Evolutionary conservation across 2,329 filamentous ascomycete species (phyloP).

Genomic region (Bipolaris oryzae): DNA sequence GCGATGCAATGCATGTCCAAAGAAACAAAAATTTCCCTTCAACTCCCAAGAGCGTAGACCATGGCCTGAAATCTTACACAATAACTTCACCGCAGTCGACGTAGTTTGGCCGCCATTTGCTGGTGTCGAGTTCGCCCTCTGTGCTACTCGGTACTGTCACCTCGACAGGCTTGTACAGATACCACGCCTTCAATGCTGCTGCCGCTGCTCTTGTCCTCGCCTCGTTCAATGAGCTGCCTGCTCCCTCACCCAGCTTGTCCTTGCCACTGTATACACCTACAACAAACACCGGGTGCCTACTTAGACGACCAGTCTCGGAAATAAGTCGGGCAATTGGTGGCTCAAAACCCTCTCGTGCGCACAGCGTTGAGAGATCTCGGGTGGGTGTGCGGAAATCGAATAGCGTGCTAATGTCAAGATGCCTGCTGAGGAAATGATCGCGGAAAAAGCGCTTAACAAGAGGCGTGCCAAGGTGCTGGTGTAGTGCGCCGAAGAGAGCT

Average conservation of each 20-base stretch:
- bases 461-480: conserved; percentile 80
- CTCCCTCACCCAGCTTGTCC: conserved; percentile 92
- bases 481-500: conserved; percentile 82
- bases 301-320: conserved; percentile 86
- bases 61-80: conserved; percentile 36
- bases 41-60: conserved; percentile 30
- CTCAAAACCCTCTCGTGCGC: conserved; percentile 87
- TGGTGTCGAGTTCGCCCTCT: conserved; percentile 43
- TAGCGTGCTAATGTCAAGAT: conserved; percentile 75
- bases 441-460: conserved; percentile 82
- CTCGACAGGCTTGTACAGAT: conserved; percentile 81
- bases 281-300: conserved; percentile 85
- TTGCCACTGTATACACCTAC: conserved; percentile 91
- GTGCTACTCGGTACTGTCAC: conserved; percentile 59
- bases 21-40: conserved; percentile 4
- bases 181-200: conserved; percentile 90
- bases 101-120: conserved; percentile 60
- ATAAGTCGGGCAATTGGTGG: conserved; percentile 83
- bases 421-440: conserved; percentile 80
- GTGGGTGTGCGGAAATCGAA: conserved; percentile 87
- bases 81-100: conserved; percentile 65
- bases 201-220: conserved; percentile 81
- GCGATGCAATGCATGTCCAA: conserved; percentile 17
- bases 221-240: conserved; percentile 76
- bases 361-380: conserved; percentile 81